phyloP scores from a whole-genome alignment of 106 monocot genomes.

The Xerophyta viscosa region DNA sequence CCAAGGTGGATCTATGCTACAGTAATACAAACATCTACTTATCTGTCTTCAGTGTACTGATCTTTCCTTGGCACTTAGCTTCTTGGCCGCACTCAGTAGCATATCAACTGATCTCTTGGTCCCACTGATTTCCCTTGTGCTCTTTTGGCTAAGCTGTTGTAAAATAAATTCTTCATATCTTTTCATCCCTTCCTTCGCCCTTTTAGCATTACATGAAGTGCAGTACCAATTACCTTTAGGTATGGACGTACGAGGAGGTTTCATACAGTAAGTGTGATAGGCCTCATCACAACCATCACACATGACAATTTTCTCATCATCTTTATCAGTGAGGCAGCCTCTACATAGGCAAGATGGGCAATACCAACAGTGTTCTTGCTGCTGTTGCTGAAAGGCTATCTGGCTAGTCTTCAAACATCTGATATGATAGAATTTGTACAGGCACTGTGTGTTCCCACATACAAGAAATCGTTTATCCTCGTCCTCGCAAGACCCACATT shows the following conservation, averaged over 20 bases:
- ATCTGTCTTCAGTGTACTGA: background rate
- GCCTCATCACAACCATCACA: slow-evolving; percentile 76
- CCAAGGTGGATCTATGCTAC: no score
- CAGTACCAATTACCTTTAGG: slow-evolving; percentile 67
- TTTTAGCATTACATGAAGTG: slow-evolving; percentile 31
- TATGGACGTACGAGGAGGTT: slow-evolving; percentile 37
- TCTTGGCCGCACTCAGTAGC: slow-evolving; percentile 40
- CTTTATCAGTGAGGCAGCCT: slow-evolving; percentile 36
- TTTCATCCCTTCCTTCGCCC: slow-evolving; percentile 53
- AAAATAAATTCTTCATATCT: slow-evolving; percentile 41
- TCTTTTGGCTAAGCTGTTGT: slow-evolving; percentile 29
- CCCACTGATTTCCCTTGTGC: slow-evolving; percentile 7
- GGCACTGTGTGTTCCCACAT: slow-evolving; percentile 50
- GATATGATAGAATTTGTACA: slow-evolving; percentile 64
- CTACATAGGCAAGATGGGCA: slow-evolving; percentile 81
- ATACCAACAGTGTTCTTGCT: slow-evolving; percentile 44
- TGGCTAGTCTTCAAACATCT: slow-evolving; percentile 51
- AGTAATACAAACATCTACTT: background rate
- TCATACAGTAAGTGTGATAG: slow-evolving; percentile 68
- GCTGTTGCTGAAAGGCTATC: slow-evolving; percentile 38
- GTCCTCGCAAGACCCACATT: slow-evolving; percentile 58
- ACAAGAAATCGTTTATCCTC: slow-evolving; percentile 49
- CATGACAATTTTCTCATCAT: slow-evolving; percentile 55
- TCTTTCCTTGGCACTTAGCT: slow-evolving; percentile 26
- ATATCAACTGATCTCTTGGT: slow-evolving; percentile 26